Evolutionary conservation across 768 basidiomycete species (phyloP).

Genomic region (Pleurotus sapidus): DNA sequence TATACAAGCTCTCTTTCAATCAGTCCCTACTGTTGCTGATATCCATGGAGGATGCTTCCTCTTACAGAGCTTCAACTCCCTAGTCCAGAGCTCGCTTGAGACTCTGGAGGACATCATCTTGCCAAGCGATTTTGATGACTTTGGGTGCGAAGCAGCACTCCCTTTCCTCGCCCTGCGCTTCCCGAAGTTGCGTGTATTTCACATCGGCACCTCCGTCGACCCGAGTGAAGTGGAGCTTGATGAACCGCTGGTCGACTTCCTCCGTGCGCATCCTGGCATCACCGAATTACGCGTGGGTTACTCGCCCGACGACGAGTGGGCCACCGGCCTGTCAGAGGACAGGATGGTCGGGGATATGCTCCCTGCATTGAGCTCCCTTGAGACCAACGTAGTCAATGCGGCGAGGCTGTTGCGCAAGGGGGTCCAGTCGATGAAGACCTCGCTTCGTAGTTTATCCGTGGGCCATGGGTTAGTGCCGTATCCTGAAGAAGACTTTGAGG

Average conservation of each 20-base stretch:
- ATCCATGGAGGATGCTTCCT: not conserved
- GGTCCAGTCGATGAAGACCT: not conserved
- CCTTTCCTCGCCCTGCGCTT: not conserved
- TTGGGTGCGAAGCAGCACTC: conserved; percentile 2
- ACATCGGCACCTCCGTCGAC: not conserved
- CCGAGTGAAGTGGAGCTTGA: conserved; percentile 2
- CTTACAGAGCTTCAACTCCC: not conserved
- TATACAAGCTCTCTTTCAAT: not conserved
- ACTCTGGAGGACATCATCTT: not conserved
- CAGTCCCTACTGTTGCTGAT: not conserved
- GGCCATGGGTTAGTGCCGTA: not conserved
- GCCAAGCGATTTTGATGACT: conserved; percentile 1
- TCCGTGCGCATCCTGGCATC: not conserved
- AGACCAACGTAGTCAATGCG: not conserved
- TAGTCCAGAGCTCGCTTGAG: not conserved
- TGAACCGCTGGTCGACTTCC: not conserved
- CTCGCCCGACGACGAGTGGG: not conserved
- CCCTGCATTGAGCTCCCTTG: not conserved
- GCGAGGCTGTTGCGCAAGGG: not conserved
- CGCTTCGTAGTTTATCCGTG: not conserved
- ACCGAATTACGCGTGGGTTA: not conserved
- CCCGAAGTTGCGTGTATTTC: not conserved
- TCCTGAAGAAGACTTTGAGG: conserved; percentile 3
- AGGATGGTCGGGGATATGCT: not conserved
- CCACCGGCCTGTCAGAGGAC: not conserved